Conservation (phyloP, 1,284 basidiomycete genomes). For the Rhizoctonia solani region DNA sequence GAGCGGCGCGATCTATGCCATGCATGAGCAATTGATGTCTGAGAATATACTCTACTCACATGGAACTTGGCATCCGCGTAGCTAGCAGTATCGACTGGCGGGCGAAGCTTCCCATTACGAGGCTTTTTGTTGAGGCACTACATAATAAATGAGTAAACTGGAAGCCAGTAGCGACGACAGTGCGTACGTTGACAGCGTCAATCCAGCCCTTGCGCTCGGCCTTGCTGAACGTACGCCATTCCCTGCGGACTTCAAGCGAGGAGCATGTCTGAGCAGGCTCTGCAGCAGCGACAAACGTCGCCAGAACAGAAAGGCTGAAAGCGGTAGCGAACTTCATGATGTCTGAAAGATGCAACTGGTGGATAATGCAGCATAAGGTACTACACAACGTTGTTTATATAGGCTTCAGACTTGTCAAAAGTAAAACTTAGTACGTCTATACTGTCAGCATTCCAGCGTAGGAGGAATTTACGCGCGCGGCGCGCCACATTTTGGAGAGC, state of each 20-base stretch:
- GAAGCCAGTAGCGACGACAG: neutral
- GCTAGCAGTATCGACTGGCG: neutral
- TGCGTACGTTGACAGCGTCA: constrained; percentile 1
- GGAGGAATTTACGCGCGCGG: too few species aligned
- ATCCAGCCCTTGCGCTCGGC: constrained; percentile 11
- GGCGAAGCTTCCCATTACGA: constrained; percentile 5
- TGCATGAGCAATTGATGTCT: neutral
- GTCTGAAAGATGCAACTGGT: too few species aligned
- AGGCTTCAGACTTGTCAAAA: too few species aligned
- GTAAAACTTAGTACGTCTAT: too few species aligned
- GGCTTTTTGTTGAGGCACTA: constrained; percentile 16
- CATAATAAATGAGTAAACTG: neutral
- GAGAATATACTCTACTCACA: neutral
- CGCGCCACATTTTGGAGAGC: too few species aligned
- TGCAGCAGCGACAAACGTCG: neutral
- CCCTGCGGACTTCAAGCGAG: neutral
- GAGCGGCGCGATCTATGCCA: neutral
- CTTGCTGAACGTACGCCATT: neutral
- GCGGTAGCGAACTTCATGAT: neutral
- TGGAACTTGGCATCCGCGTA: neutral
- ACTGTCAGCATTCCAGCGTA: too few species aligned
- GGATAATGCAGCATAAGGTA: too few species aligned
- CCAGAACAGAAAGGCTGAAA: neutral
- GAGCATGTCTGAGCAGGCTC: neutral
- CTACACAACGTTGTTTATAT: too few species aligned